Conservation (phyloP, 2,329 filamentous ascomycete genomes). For the Ascosphaera aggregata region DNA sequence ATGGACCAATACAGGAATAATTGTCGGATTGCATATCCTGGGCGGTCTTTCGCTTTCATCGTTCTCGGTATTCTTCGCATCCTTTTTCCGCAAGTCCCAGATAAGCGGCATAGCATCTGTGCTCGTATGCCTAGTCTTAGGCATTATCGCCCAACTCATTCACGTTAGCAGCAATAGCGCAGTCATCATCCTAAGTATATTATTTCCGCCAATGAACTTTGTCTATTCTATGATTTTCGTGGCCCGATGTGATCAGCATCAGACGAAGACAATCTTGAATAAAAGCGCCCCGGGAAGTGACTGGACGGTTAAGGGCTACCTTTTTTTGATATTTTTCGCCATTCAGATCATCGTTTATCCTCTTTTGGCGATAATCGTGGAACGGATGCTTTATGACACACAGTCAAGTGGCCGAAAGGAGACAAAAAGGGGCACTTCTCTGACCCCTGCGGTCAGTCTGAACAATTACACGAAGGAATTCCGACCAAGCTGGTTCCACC, state of each 20-base stretch:
- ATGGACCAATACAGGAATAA: constrained; percentile 37
- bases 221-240: constrained; percentile 56
- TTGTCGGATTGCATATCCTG: constrained; percentile 52
- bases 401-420: constrained; percentile 34
- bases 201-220: constrained; percentile 78
- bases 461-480: constrained; percentile 60
- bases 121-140: constrained; percentile 49
- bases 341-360: constrained; percentile 62
- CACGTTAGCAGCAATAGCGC: constrained; percentile 35
- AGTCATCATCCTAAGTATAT: constrained; percentile 44
- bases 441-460: constrained; percentile 40
- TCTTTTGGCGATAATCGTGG: constrained; percentile 48
- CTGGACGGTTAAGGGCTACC: constrained; percentile 49
- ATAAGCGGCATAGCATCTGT: constrained; percentile 63
- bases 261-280: constrained; percentile 35
- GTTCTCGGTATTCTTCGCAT: constrained; percentile 56
- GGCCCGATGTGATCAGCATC: constrained; percentile 49
- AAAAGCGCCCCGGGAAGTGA: constrained; percentile 38
- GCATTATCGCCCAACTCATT: constrained; percentile 58
- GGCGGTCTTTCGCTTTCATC: constrained; percentile 56
- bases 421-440: constrained; percentile 9
- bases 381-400: constrained; percentile 53
- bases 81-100: constrained; percentile 71
- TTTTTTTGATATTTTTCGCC: constrained; percentile 53
- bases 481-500: constrained; percentile 36